Evolutionary conservation across 495 filamentous ascomycete species (phyloP).

Genomic region (Penicillium daleae): DNA sequence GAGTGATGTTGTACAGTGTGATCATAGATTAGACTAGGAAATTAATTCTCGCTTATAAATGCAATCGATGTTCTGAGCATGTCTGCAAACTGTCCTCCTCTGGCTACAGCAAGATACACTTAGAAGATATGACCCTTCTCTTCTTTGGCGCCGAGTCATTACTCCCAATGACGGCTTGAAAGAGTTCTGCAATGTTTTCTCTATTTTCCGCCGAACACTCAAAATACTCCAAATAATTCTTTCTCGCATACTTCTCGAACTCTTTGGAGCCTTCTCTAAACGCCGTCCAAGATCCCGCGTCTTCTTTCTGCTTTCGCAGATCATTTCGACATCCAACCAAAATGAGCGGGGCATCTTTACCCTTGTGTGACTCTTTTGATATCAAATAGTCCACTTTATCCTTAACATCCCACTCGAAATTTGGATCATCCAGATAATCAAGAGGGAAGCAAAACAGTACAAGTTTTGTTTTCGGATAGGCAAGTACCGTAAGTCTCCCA

Average conservation of each 20-base stretch:
- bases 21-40: neutral
- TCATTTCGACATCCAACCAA: neutral
- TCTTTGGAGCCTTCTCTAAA: neutral
- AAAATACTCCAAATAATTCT: neutral
- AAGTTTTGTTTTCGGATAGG: neutral
- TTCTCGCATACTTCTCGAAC: neutral
- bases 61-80: too few species aligned
- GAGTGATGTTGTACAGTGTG: conserved; percentile 7
- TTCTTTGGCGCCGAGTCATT: neutral
- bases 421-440: neutral
- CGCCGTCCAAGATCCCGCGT: too few species aligned
- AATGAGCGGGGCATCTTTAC: neutral
- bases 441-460: neutral
- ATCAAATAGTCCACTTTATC: neutral
- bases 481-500: neutral
- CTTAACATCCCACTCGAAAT: neutral
- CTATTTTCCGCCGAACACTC: neutral
- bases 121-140: neutral
- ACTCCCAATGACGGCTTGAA: neutral
- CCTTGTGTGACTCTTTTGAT: neutral
- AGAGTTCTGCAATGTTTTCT: neutral
- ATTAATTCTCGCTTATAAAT: neutral
- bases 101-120: neutral
- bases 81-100: neutral
- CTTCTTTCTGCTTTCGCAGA: neutral